A percentile compares a stretch with the other conserved stretches of the same genome.
These are phyloP conservation scores for Aspergillus fumigatiaffinis DNA, from an alignment of 2,329 filamentous ascomycete genomes.

Conservation along the genomic window DNA sequence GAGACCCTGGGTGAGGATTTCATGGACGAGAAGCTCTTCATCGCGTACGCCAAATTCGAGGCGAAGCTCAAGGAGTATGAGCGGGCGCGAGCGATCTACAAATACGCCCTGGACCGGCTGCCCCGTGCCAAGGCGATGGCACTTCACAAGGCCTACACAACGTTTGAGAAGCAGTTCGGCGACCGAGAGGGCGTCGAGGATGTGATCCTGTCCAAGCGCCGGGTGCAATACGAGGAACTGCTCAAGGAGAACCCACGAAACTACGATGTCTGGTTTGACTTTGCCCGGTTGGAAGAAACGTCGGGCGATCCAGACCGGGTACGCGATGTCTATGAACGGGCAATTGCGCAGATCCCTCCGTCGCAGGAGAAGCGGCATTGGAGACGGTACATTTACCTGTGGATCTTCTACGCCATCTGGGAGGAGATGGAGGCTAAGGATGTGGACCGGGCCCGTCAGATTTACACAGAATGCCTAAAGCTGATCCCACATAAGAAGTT, in stretches of 20 bases:
- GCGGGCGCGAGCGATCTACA: constrained; percentile 89
- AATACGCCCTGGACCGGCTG: constrained; percentile 88
- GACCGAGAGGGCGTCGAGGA: constrained; percentile 91
- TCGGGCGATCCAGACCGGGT: constrained; percentile 78
- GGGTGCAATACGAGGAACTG: constrained; percentile 90
- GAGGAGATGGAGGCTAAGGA: constrained; percentile 87
- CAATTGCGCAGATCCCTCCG: constrained; percentile 90
- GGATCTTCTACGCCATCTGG: constrained; percentile 95
- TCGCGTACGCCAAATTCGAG: constrained; percentile 92
- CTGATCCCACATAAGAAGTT: constrained; percentile 94
- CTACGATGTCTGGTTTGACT: constrained; percentile 97
- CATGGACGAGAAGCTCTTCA: constrained; percentile 93
- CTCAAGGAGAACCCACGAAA: constrained; percentile 92
- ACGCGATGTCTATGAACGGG: constrained; percentile 89
- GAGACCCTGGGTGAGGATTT: constrained; percentile 91
- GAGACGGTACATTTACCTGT: constrained; percentile 95
- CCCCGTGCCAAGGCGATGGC: constrained; percentile 79
- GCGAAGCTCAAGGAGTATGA: constrained; percentile 94
- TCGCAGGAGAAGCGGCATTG: constrained; percentile 96
- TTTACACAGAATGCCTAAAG: constrained; percentile 83
- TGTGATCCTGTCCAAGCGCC: constrained; percentile 88
- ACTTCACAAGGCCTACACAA: constrained; percentile 91
- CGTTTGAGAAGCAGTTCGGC: constrained; percentile 97
- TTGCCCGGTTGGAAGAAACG: constrained; percentile 82
- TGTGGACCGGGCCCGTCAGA: constrained; percentile 72